Conservation (phyloP, 2,329 filamentous ascomycete species). For the Leptographium procerum region DNA sequence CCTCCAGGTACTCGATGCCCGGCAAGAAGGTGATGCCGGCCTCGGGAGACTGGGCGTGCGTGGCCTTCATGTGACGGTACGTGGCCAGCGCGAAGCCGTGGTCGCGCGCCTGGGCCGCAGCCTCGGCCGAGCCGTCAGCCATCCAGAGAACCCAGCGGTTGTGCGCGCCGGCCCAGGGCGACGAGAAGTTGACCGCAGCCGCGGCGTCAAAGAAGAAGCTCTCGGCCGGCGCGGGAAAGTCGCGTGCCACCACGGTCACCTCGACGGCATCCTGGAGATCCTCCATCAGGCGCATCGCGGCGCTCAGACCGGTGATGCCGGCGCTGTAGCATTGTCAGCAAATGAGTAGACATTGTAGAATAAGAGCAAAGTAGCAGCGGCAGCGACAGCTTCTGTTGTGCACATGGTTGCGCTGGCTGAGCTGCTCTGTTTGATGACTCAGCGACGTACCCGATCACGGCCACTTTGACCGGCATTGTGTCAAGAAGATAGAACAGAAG, state of each 20-base stretch:
- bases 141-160: conserved; percentile 38
- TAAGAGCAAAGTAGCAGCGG: too few relatives aligned
- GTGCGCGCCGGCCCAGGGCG: conserved; percentile 46
- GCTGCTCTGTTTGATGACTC: not conserved
- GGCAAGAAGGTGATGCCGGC: conserved; percentile 36
- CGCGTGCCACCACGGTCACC: conserved; percentile 32
- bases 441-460: not conserved
- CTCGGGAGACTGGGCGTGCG: conserved; percentile 20
- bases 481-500: not conserved
- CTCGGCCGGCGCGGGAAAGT: conserved; percentile 36
- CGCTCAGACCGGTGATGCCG: conserved; percentile 40
- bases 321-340: conserved; percentile 30
- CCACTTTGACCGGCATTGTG: not conserved
- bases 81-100: conserved; percentile 31
- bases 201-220: conserved; percentile 24
- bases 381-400: not conserved
- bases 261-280: conserved; percentile 16
- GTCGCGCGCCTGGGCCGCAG: conserved; percentile 23
- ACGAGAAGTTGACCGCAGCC: conserved; percentile 39
- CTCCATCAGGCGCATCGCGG: conserved; percentile 33
- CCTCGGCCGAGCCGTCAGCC: conserved; percentile 14
- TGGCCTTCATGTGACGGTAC: conserved; percentile 28
- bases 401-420: too few relatives aligned
- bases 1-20: conserved; percentile 41
- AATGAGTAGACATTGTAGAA: not conserved